phyloP scores from a whole-genome alignment of 2,329 filamentous ascomycete species.

The Phyllosticta ampelicida region DNA sequence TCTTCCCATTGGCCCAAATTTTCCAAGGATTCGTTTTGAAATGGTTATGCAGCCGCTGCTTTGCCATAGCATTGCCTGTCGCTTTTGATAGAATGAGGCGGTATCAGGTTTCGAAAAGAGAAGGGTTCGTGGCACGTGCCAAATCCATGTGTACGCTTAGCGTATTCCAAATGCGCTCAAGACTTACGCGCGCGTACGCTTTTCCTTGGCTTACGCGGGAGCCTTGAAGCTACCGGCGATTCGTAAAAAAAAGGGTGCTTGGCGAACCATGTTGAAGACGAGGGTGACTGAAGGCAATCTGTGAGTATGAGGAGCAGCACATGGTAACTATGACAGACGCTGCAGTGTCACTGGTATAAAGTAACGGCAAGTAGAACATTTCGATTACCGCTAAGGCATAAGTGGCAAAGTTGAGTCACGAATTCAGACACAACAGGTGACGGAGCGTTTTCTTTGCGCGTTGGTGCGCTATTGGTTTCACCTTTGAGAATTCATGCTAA shows the following conservation, averaged over 20 bases:
- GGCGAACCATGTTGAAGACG: not conserved
- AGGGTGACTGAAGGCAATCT: not conserved
- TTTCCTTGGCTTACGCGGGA: not conserved
- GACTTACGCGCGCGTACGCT: not conserved
- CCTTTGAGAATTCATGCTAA: not conserved
- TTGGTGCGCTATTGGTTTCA: not conserved
- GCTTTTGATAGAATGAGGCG: not conserved
- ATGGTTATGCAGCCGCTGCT: not conserved
- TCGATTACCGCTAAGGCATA: not conserved
- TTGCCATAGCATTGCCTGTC: not conserved
- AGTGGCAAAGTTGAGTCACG: not conserved
- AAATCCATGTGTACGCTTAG: not conserved
- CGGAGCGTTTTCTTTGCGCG: not conserved
- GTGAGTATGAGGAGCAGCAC: not conserved
- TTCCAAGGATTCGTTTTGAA: not conserved
- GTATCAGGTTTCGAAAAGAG: not conserved
- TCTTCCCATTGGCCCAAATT: not conserved
- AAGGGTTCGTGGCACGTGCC: not conserved
- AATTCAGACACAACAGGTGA: not conserved
- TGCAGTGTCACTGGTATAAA: not conserved
- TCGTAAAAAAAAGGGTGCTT: not conserved
- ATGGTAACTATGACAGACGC: not conserved
- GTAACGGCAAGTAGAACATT: not conserved
- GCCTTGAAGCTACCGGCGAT: not conserved
- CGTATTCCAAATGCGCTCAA: not conserved